phyloP scores from a whole-genome alignment of 768 basidiomycete genomes.

The Lentinus tigrinus region DNA sequence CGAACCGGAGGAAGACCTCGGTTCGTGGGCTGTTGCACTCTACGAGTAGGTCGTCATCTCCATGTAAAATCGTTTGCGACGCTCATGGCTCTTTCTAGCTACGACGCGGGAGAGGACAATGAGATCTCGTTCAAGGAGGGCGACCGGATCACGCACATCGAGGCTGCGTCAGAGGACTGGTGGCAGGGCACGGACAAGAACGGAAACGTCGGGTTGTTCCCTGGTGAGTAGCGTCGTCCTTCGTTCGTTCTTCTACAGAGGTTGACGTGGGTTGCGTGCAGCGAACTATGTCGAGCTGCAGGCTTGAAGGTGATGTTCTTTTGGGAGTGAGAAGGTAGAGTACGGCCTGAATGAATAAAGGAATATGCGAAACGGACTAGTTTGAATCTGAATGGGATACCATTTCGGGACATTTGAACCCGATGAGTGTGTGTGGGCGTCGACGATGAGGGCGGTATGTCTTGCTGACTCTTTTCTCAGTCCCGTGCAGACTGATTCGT shows the following conservation, averaged over 20 bases:
- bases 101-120: slow-evolving; percentile 90
- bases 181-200: slow-evolving; percentile 67
- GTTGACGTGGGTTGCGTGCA: neutral
- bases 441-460: too few relatives aligned
- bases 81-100: slow-evolving; percentile 42
- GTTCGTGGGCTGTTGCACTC: slow-evolving; percentile 59
- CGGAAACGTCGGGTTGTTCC: slow-evolving; percentile 70
- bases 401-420: too few relatives aligned
- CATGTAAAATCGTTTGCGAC: neutral
- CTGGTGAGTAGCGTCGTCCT: slow-evolving; percentile 46
- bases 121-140: slow-evolving; percentile 85
- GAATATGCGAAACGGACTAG: too few relatives aligned
- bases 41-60: slow-evolving; percentile 57
- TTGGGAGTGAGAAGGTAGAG: too few relatives aligned
- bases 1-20: slow-evolving; percentile 50
- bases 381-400: too few relatives aligned
- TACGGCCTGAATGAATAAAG: too few relatives aligned
- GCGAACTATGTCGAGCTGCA: slow-evolving; percentile 20
- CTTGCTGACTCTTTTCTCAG: too few relatives aligned
- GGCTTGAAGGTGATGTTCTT: slow-evolving; percentile 2
- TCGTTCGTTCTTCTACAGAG: neutral
- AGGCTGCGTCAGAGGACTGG: slow-evolving; percentile 86
- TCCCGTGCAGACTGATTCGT: too few relatives aligned
- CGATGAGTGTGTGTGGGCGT: too few relatives aligned
- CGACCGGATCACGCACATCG: slow-evolving; percentile 75